Base-by-base conservation (phyloP, 2,329 filamentous ascomycete species). In the Pseudocercospora macadamiae region DNA sequence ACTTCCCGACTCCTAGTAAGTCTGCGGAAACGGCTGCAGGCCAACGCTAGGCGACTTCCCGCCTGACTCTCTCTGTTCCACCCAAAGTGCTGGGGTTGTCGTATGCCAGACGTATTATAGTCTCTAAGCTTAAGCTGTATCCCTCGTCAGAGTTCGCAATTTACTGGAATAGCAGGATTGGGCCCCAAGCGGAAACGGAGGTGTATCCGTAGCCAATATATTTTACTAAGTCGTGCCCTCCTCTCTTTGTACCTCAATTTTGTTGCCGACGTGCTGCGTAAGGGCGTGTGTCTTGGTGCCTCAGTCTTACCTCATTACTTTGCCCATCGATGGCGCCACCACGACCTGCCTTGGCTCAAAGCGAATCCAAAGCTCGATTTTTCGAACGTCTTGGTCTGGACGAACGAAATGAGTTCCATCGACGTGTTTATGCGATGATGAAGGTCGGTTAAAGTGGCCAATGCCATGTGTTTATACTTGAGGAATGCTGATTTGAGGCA, bases 281-380 rank as follows among this genome's bases (percentile, higher is more conserved):
- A 51, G 28, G 19, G 18, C 51, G 37, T 18, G 37, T 18, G 12
- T 23, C 14, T 21, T 34, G 47, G 36, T 30, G 55, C 47, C 21
- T 42, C 28, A 49, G 26, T 32, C 47, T 49, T 19, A 32, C 25
- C 36, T 36, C 25, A 25, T 42, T 47, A 51, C 30, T 47, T 21
- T 30, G 42, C 52, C 25, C 52, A 53, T 54, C 39, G 14, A 71
- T 70, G 68, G 68, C 70, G 51, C 72, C 71, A 34, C 65, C 63
- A 36, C 60, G 71, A 48, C 64, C 64, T 25, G 64, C 68, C 44
- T 64, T 79, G 56, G 73, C 78, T 44, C 76, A 73, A 67, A 80
- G 78, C 66, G 76, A 77, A 58, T 75, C 76, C 49, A 80, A 80
- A 68, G 68, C 71, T 16, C 73, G 73, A 28, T 74, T 81, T 53